Base-by-base conservation (phyloP, 768 basidiomycete species). In the Multifurca ochricompacta region DNA sequence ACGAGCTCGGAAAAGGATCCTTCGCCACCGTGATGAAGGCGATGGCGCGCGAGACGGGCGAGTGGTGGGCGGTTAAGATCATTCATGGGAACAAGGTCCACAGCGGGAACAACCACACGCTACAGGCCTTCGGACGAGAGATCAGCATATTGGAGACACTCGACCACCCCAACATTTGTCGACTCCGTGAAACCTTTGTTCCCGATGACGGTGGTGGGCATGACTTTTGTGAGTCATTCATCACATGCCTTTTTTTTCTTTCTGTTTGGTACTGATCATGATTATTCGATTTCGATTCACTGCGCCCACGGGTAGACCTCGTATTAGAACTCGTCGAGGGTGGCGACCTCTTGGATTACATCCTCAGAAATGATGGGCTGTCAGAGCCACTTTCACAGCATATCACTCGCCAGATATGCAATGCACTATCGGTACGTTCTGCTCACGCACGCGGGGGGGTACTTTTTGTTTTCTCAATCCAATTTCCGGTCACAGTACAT, bases 21-120 rank as follows among this genome's bases (percentile, higher is more conserved):
- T 98, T 96, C 65, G 95, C 92, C 4, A 85, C 85, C 9, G 95
- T 97, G 18, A 79, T 84, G 72, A 88, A 86, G 66, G 92, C 89
- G 1, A 73, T 93, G 41, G 77, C 82, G 61, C 79, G 82, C 9
- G 67, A 69, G 19, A 85, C 84, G 10, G 91, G 91, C 10, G 70
- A 78, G 53, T 82, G 82, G 76, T 84, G 79, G 58, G 95, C 95
- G 0, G 82, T 94, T 68, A 98, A 98, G 73, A 84, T 91, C 73
- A 91, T 94, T 56, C 75, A 82, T 39, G 73, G 66, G 11, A 71
- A 56, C 60, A 72, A 74, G 73, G 72, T 76, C 53, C 73, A 19
- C 11, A 32, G 21, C 1, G n/a, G 25, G 2, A 54, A 45, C 27
- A 43, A 42, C 9, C 23, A 11, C 1, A 35, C 43, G 27, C 49